Evolutionary conservation across 441 rosid genomes (phyloP).

Genomic region (Cnidoscolus chayamansa): DNA sequence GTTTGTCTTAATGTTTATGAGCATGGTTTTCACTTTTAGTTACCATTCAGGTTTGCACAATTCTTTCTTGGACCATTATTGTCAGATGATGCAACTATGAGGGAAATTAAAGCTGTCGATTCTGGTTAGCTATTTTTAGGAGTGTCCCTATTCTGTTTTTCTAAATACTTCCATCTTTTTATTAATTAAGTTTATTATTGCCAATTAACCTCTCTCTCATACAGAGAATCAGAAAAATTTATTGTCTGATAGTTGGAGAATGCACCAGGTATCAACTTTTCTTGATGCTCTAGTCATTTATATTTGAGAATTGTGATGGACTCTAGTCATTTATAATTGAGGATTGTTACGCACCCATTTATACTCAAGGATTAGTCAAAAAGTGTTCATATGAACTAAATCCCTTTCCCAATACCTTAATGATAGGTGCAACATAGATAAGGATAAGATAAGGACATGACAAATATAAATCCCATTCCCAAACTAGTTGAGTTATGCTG

Average conservation of each 20-base stretch:
- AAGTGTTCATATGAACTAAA: not conserved
- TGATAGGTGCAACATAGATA: too few relatives aligned
- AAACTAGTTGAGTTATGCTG: not conserved
- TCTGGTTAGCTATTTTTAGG: constrained; percentile 51
- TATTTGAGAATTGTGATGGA: not conserved
- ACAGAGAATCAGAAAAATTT: constrained; percentile 84
- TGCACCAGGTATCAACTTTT: constrained; percentile 53
- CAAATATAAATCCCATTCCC: not conserved
- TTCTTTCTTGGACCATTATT: constrained; percentile 83
- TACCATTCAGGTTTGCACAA: constrained; percentile 63
- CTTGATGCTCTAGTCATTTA: not conserved
- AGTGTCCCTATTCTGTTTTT: constrained; percentile 4
- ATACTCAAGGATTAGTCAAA: not conserved
- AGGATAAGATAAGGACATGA: too few relatives aligned
- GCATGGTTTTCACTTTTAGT: constrained; percentile 20
- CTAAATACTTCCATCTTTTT: not conserved
- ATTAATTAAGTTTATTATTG: not conserved
- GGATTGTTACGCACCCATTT: too few relatives aligned
- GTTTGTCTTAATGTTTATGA: too few relatives aligned
- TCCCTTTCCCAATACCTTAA: too few relatives aligned
- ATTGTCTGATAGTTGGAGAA: constrained; percentile 74
- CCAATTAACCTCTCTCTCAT: not conserved
- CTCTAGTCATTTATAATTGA: too few relatives aligned
- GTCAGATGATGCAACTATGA: constrained; percentile 80
- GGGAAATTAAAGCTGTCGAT: constrained; percentile 89